Evolutionary conservation across 352 stramenopile genomes (phyloP).

Genomic region (Phytophthora fragariae): DNA sequence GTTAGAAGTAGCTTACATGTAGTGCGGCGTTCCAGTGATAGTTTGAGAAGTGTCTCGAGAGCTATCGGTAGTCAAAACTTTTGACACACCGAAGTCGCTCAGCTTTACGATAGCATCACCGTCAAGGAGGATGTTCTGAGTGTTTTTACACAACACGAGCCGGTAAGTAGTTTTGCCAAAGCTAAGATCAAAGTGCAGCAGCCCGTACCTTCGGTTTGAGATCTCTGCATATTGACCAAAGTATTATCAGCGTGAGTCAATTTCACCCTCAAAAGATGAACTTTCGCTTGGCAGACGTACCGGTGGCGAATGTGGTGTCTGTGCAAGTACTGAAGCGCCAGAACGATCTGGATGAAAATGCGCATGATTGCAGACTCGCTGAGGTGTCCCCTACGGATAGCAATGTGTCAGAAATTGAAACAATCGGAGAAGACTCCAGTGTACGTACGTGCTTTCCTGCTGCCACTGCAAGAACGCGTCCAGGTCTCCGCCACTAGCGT

Average conservation of each 20-base stretch:
- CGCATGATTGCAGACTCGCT: constrained; percentile 66
- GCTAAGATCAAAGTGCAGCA: neutral
- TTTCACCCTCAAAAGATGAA: neutral
- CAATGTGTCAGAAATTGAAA: constrained; percentile 8
- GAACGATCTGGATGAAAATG: constrained; percentile 70
- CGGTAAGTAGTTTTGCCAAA: neutral
- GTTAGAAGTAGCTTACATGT: constrained; percentile 57
- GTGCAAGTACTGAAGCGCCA: constrained; percentile 73
- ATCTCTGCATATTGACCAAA: constrained; percentile 36
- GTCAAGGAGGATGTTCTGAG: constrained; percentile 67
- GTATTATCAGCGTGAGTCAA: neutral
- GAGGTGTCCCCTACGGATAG: constrained; percentile 22
- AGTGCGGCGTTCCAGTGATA: constrained; percentile 74
- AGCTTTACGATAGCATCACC: constrained; percentile 69
- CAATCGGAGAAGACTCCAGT: constrained; percentile 1
- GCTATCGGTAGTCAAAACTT: constrained; percentile 39
- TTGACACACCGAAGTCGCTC: constrained; percentile 75
- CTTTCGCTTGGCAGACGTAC: constrained; percentile 23
- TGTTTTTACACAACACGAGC: neutral
- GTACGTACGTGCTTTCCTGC: constrained; percentile 27
- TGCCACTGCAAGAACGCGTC: constrained; percentile 48
- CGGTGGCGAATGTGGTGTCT: constrained; percentile 67
- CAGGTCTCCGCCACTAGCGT: constrained; percentile 68
- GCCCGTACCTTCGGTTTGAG: constrained; percentile 49
- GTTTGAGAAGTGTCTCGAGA: constrained; percentile 62